Base-by-base conservation (phyloP, 805 yeast species). In the Candida patagonica region DNA sequence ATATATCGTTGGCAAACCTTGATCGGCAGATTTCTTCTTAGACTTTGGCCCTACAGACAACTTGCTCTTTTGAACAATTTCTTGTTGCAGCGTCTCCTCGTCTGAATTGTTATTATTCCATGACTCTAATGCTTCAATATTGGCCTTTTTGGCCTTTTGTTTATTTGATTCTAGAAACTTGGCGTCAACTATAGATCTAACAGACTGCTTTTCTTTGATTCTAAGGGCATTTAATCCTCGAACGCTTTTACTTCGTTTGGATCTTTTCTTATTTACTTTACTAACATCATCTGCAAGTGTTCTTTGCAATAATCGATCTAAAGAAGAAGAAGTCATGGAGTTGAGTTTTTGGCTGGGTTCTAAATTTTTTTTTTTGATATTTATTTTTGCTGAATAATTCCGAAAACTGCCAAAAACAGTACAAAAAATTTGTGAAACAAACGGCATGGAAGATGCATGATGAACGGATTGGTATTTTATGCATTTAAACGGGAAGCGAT, bases 251-350 rank as follows among this genome's bases (percentile, higher is more conserved):
- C 37, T 38, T 12, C 25, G 26, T 12, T 30, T 42, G 33, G 27
- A 12, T 3, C 24, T 33, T 35, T 25, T 20, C 30, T 38, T 23
- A 21, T 37, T 25, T 12, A 16, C 19, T 21, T 20, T 10, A 22
- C 19, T 24, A 12, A 7, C 6, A 20, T 27, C 32, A 17, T 20
- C 33, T 9, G 38, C 40, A 35, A 51, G 39, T 9, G 50, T 50
- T 4, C 51, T 40, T 12, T 42, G 40, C 26, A 52, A 23, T 15
- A 52, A 45, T 15, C 43, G 27, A 6, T 42, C 40, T 17, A 52
- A 29, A 6, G 46, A 26, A n/a, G 42, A 39, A 38, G 33, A 35
- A 13, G 36, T n/a, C 16, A n/a, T 32, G 24, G 6, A 26, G 29
- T n/a, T n/a, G n/a, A n/a, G n/a, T n/a, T n/a, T n/a, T n/a, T n/a